Conservation (phyloP, 2,329 filamentous ascomycete species). For the Clathrospora elynae region DNA sequence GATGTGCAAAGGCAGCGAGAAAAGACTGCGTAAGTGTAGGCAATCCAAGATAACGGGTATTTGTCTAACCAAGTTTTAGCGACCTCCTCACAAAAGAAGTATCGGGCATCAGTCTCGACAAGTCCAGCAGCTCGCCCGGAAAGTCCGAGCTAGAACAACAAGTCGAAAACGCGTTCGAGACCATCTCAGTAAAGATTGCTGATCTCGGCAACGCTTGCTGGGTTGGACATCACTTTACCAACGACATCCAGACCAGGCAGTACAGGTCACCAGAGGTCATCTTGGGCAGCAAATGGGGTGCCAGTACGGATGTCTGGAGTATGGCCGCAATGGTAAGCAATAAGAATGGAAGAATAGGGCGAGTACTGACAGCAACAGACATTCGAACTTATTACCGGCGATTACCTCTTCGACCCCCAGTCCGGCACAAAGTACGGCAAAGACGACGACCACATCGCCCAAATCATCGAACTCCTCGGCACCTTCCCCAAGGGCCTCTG, state of each 20-base stretch:
- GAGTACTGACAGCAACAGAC: conserved; percentile 62
- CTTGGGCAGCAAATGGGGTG: conserved; percentile 94
- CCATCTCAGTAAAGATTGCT: conserved; percentile 98
- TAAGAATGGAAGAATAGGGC: background rate
- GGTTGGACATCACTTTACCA: conserved; percentile 98
- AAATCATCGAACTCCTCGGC: conserved; percentile 96
- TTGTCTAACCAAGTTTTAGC: conserved; percentile 51
- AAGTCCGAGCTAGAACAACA: conserved; percentile 49
- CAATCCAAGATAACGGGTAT: background rate
- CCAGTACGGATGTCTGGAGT: conserved; percentile 99
- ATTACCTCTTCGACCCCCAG: conserved; percentile 98
- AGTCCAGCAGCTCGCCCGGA: conserved; percentile 57
- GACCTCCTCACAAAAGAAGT: conserved; percentile 92
- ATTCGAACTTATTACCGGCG: conserved; percentile 96
- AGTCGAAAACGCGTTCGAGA: conserved; percentile 69
- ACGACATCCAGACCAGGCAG: conserved; percentile 97
- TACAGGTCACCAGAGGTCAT: conserved; percentile 98
- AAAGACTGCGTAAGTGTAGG: conserved; percentile 80
- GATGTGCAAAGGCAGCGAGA: conserved; percentile 77
- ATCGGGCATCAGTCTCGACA: conserved; percentile 91
- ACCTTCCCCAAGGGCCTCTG: conserved; percentile 92
- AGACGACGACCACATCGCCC: conserved; percentile 98
- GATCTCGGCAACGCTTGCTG: conserved; percentile 98
- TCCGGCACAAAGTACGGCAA: conserved; percentile 99
- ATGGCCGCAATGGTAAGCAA: conserved; percentile 94